phyloP scores from a whole-genome alignment of 805 yeast genomes.

The Cyberlindnera amylophila region DNA sequence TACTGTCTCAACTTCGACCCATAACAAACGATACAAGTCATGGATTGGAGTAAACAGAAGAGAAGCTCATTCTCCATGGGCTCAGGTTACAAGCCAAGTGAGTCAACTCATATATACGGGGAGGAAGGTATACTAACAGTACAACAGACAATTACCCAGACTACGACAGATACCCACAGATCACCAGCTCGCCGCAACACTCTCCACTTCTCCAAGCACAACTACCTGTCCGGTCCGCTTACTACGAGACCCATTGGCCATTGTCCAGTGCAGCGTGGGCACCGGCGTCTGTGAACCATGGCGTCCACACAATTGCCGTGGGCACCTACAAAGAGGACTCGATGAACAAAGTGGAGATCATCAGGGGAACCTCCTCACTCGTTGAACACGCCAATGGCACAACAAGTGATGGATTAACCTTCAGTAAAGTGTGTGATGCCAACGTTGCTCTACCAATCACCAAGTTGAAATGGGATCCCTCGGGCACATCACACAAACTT shows the following conservation, averaged over 20 bases:
- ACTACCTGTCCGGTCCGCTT: conserved; percentile 35
- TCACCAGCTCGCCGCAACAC: conserved; percentile 10
- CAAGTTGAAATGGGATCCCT: conserved; percentile 68
- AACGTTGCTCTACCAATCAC: conserved; percentile 67
- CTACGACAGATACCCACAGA: conserved; percentile 15
- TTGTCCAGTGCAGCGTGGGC: conserved; percentile 52
- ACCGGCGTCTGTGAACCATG: conserved; percentile 18
- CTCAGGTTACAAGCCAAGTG: conserved; percentile 17
- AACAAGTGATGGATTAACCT: conserved; percentile 34
- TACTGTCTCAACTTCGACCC: too few species aligned
- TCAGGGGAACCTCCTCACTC: conserved; percentile 31
- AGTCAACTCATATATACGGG: too few species aligned
- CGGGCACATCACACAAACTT: conserved; percentile 37
- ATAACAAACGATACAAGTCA: not conserved
- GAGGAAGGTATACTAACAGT: not conserved
- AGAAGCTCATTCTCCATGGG: conserved; percentile 29
- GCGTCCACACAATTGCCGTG: conserved; percentile 53
- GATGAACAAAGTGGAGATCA: conserved; percentile 57
- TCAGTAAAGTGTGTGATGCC: conserved; percentile 47
- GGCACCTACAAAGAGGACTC: conserved; percentile 79
- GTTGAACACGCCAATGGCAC: conserved; percentile 27
- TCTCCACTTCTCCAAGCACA: conserved; percentile 16
- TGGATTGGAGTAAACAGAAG: conserved; percentile 27
- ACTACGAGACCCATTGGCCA: conserved; percentile 47
- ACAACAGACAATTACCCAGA: conserved; percentile 8